Percentiles rank a stretch among this genome's conserved stretches.
phyloP scores from a whole-genome alignment of 352 stramenopile genomes.

The Pythium vanterpoolii region DNA sequence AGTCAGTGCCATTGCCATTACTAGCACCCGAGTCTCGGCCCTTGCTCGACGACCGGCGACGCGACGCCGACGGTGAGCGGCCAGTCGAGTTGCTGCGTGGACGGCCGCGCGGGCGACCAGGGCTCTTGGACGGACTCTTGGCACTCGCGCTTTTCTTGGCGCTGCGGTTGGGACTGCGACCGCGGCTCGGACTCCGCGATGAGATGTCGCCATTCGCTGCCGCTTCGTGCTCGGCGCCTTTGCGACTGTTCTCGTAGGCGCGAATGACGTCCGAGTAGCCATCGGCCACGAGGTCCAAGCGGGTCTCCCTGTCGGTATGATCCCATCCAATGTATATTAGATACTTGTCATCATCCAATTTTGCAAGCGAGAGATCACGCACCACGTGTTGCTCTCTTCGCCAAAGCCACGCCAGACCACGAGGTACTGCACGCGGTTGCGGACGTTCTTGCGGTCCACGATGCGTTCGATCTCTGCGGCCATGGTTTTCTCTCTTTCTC shows the following conservation, averaged over 20 bases:
- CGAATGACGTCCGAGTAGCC: slow-evolving; percentile 72
- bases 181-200: slow-evolving; percentile 38
- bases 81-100: slow-evolving; percentile 63
- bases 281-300: slow-evolving; percentile 75
- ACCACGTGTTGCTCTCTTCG: slow-evolving; percentile 86
- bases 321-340: no score
- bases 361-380: not conserved
- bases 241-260: slow-evolving; percentile 63
- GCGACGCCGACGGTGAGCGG: slow-evolving; percentile 29
- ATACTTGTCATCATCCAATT: not conserved
- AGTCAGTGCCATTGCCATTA: slow-evolving; percentile 10
- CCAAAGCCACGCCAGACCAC: slow-evolving; percentile 76
- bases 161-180: slow-evolving; percentile 29
- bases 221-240: slow-evolving; percentile 38
- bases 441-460: slow-evolving; percentile 78
- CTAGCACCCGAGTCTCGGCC: slow-evolving; percentile 7
- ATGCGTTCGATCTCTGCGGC: slow-evolving; percentile 74
- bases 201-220: slow-evolving; percentile 21
- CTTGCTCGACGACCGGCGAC: slow-evolving; percentile 24
- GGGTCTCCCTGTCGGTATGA: slow-evolving; percentile 80
- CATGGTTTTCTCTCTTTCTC: slow-evolving; percentile 26
- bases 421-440: slow-evolving; percentile 80
- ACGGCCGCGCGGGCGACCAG: slow-evolving; percentile 39
- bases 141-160: slow-evolving; percentile 13
- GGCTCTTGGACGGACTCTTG: slow-evolving; percentile 23